Conservation (phyloP, 2,329 filamentous ascomycete species). For the Knufia petricola region DNA sequence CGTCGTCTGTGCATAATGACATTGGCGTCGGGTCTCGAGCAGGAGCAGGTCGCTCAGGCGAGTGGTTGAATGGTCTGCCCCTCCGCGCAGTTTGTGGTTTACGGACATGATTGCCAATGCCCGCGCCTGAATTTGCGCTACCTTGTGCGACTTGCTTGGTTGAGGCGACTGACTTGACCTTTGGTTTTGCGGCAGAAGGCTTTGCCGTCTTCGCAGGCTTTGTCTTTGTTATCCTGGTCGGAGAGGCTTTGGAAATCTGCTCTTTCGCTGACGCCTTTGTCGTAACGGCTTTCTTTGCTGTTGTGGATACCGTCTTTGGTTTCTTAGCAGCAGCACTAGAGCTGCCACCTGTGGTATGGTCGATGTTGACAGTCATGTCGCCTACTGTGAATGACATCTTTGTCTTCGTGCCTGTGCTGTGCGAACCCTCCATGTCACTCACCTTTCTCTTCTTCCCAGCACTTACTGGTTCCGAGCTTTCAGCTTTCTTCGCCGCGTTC, state of each 20-base stretch:
- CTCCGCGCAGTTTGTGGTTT: slow-evolving; percentile 10
- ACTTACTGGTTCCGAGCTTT: background rate
- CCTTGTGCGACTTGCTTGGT: background rate
- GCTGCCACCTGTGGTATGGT: background rate
- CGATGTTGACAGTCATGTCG: slow-evolving; percentile 9
- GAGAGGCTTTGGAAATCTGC: background rate
- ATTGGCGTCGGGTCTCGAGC: background rate
- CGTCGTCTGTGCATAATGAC: background rate
- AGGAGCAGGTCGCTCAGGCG: background rate
- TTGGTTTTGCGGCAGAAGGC: slow-evolving; percentile 2
- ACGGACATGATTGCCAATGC: background rate
- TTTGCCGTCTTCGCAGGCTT: background rate
- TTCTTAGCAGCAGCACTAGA: slow-evolving; percentile 4
- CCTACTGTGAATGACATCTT: slow-evolving; percentile 12
- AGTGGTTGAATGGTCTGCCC: slow-evolving; percentile 4
- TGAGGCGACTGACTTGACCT: background rate
- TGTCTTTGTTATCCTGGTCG: background rate
- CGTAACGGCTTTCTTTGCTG: slow-evolving; percentile 7
- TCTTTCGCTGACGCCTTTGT: background rate
- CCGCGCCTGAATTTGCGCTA: background rate
- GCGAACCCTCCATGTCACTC: background rate
- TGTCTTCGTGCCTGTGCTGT: background rate
- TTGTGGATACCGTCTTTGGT: slow-evolving; percentile 8
- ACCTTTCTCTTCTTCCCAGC: slow-evolving; percentile 3
- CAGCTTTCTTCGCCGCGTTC: slow-evolving; percentile 11